These are phyloP conservation scores for Citrullus colocynthis DNA, from an alignment of 306 rosid genomes.

Conservation along the genomic window DNA sequence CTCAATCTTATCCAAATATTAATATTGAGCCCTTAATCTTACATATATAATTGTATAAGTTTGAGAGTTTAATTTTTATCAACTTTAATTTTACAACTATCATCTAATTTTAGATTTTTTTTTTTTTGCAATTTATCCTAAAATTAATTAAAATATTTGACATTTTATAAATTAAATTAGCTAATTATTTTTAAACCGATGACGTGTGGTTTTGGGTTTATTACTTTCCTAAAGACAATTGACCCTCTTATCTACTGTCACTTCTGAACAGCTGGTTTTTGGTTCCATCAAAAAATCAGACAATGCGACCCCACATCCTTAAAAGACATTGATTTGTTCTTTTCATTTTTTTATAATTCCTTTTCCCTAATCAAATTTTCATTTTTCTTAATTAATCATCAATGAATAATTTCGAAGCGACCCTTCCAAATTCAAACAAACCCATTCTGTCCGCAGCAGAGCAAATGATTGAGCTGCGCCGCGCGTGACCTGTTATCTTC, in stretches of 20 bases:
- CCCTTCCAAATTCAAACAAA: neutral
- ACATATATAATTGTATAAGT: no score
- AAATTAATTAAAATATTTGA: no score
- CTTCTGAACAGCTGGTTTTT: slow-evolving; percentile 8
- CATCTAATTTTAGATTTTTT: no score
- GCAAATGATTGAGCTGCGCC: neutral
- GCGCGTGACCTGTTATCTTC: slow-evolving; percentile 14
- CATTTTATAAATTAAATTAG: no score
- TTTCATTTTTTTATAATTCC: neutral
- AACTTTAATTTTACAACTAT: no score
- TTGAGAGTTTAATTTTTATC: no score
- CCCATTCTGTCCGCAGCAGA: neutral
- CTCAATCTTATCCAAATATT: no score
- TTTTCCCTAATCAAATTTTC: no score
- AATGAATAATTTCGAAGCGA: neutral
- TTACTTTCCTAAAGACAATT: neutral
- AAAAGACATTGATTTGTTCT: slow-evolving; percentile 5
- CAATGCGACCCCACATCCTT: neutral
- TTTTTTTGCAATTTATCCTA: no score
- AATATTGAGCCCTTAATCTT: no score
- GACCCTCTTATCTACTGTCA: neutral
- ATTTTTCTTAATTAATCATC: neutral
- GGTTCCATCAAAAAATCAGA: neutral
- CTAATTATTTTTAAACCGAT: neutral
- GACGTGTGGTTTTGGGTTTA: neutral